A percentile compares a stretch with the other conserved stretches of the same genome.
These are phyloP conservation scores for Podila clonocystis DNA, from an alignment of 192 early-diverging fungal genomes.

Conservation along the genomic window DNA sequence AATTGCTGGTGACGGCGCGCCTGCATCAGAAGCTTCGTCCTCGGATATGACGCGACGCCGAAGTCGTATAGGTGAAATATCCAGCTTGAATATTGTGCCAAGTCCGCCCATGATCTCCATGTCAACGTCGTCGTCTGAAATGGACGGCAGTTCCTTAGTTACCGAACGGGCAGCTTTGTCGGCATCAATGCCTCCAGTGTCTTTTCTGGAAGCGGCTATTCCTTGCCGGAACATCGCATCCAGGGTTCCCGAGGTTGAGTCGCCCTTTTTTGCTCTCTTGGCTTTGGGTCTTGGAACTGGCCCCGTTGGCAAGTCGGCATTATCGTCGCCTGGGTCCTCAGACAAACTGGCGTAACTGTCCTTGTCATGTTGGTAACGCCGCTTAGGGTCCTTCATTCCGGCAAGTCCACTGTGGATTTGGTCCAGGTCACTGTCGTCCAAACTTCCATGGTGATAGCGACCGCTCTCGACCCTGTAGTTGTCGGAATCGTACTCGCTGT, in stretches of 20 bases:
- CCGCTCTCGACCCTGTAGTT: neutral
- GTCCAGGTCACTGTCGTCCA: neutral
- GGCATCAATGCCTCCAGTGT: neutral
- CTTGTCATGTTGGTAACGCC: no score
- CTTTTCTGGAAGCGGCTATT: neutral
- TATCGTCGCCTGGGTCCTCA: no score
- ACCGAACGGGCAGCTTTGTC: neutral
- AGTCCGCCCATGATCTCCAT: slow-evolving; percentile 41
- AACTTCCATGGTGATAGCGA: neutral
- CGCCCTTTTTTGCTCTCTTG: no score
- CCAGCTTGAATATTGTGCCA: neutral
- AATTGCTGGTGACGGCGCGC: neutral
- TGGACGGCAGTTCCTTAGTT: slow-evolving; percentile 4
- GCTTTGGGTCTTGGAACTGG: no score
- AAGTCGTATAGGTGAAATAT: neutral
- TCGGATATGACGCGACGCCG: neutral
- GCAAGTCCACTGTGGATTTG: neutral
- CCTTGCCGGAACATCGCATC: neutral
- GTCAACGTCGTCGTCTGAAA: slow-evolving; percentile 42
- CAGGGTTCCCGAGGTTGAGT: no score
- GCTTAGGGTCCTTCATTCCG: neutral
- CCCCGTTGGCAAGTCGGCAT: no score
- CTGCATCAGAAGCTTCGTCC: neutral
- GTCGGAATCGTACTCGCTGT: no score
- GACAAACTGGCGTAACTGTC: no score